Percentiles rank a stretch among this genome's conserved stretches.
These are phyloP conservation scores for Quercus tomentella DNA, from an alignment of 331 rosid species.

Conservation along the genomic window DNA sequence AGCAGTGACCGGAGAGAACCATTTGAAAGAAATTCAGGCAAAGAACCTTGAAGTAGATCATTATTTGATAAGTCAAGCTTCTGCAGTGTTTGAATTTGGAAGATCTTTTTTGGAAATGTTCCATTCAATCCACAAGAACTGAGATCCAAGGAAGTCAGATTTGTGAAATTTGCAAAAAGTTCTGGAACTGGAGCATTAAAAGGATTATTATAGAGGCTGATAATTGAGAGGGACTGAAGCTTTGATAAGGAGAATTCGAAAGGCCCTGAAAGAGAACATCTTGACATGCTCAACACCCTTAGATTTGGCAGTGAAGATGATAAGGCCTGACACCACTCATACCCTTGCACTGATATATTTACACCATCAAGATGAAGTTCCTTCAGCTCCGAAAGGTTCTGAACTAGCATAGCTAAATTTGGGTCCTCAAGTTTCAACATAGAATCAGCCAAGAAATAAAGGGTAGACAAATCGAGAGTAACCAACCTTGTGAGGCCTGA, in stretches of 20 bases:
- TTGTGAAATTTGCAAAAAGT: constrained; percentile 9
- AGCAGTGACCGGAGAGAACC: constrained; percentile 15
- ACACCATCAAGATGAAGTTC: constrained; percentile 24
- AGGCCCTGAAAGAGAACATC: constrained; percentile 19
- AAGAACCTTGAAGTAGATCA: not conserved
- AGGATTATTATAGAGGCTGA: not conserved
- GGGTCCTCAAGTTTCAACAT: not conserved
- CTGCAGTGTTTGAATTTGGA: constrained; percentile 10
- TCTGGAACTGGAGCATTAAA: constrained; percentile 8
- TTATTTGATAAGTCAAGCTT: not conserved
- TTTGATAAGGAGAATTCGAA: not conserved
- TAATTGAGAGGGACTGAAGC: not conserved
- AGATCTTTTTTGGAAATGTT: constrained; percentile 8
- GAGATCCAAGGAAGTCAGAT: constrained; percentile 6
- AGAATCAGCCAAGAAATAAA: fast-evolving
- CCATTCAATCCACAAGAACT: not conserved
- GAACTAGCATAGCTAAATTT: constrained; percentile 14
- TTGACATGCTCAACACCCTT: constrained; percentile 14
- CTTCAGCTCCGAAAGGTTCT: constrained; percentile 8
- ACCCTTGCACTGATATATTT: not conserved
- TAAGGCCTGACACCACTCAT: constrained; percentile 2
- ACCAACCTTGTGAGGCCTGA: too few species aligned
- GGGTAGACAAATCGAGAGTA: constrained; percentile 28
- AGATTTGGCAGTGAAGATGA: not conserved
- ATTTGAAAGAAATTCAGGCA: constrained; percentile 16